phyloP scores from a whole-genome alignment of 2,329 filamentous ascomycete genomes.

The Coniochaeta prunicola region DNA sequence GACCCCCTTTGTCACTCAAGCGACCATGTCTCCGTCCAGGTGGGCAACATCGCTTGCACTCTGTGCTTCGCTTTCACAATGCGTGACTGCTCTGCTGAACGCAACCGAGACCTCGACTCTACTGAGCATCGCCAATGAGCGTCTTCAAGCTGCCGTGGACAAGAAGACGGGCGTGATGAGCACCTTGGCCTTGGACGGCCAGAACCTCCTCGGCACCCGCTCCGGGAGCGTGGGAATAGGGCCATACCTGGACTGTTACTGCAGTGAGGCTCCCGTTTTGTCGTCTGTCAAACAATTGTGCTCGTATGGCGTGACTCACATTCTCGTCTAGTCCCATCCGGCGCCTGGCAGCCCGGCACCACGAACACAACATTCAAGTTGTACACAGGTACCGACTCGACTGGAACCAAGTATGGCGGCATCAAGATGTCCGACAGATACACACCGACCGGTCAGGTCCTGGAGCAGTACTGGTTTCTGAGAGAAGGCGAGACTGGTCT shows the following conservation, averaged over 20 bases:
- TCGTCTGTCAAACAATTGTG: too few species aligned
- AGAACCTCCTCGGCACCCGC: background rate
- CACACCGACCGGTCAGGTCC: conserved; percentile 45
- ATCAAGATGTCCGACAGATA: conserved; percentile 54
- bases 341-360: conserved; percentile 51
- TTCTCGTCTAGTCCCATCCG: too few species aligned
- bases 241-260: conserved; percentile 58
- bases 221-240: conserved; percentile 32
- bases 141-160: background rate
- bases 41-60: background rate
- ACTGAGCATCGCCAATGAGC: background rate
- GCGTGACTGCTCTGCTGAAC: background rate
- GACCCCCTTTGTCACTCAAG: background rate
- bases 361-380: conserved; percentile 41
- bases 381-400: conserved; percentile 41
- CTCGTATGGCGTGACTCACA: too few species aligned
- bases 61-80: background rate
- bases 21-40: background rate
- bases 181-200: background rate
- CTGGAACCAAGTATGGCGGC: conserved; percentile 46
- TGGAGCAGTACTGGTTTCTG: conserved; percentile 61
- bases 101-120: background rate
- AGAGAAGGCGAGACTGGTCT: conserved; percentile 55
- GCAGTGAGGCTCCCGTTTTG: too few species aligned
- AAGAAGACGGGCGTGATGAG: background rate